Conservation (phyloP, 305 asterid species). For the Solanum hybrid region DNA sequence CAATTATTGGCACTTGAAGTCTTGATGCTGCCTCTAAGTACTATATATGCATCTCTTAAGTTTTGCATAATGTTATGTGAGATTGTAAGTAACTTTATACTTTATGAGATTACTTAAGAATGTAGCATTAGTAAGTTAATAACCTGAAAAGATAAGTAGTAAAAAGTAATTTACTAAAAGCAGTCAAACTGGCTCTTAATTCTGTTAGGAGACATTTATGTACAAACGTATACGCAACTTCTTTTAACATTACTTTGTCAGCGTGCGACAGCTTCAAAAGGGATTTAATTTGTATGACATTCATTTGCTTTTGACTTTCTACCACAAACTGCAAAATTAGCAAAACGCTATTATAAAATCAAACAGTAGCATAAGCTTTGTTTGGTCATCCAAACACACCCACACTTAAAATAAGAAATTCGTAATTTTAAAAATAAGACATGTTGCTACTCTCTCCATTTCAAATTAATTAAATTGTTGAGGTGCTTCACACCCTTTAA, state of each 20-base stretch:
- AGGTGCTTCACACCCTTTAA: no score
- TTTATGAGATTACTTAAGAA: neutral
- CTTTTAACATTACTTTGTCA: neutral
- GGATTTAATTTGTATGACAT: neutral
- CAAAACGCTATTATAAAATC: neutral
- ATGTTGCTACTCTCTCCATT: no score
- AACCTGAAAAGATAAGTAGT: neutral
- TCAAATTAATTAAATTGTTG: no score
- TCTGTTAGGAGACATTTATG: neutral
- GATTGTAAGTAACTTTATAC: neutral
- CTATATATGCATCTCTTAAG: neutral
- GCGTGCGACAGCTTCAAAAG: neutral
- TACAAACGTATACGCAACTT: neutral
- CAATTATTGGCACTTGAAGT: neutral
- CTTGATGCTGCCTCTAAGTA: neutral
- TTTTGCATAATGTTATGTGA: neutral
- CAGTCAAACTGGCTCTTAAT: neutral
- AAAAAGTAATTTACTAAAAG: neutral
- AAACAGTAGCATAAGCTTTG: neutral
- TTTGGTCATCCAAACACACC: neutral
- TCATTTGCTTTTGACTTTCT: neutral
- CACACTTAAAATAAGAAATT: no score
- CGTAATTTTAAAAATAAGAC: no score
- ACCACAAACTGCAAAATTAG: neutral
- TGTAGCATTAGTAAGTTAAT: neutral